Conservation (phyloP, 2,329 filamentous ascomycete genomes). For the Kalmusia sp. region DNA sequence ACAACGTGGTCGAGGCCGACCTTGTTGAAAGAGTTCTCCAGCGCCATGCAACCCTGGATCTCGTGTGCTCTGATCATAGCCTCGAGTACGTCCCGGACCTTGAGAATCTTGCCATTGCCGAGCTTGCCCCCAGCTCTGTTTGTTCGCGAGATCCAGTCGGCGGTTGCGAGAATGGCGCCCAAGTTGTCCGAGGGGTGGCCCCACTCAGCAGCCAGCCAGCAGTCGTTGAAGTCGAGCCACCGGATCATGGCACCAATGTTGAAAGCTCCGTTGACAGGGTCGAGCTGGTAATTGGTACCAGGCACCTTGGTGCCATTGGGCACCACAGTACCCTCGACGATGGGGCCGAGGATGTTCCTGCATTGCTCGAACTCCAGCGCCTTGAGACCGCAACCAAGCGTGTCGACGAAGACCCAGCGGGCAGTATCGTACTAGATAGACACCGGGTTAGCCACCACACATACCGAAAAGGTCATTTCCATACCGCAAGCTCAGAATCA, state of each 20-base stretch:
- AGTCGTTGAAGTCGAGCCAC: slow-evolving; percentile 99
- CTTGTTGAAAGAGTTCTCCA: slow-evolving; percentile 99
- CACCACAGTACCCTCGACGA: slow-evolving; percentile 88
- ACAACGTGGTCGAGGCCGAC: slow-evolving; percentile 98
- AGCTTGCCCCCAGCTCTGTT: slow-evolving; percentile 83
- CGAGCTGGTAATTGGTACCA: slow-evolving; percentile 91
- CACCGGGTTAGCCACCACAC: slow-evolving; percentile 20
- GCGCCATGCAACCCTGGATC: slow-evolving; percentile 94
- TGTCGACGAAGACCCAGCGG: slow-evolving; percentile 95
- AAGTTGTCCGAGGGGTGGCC: slow-evolving; percentile 98
- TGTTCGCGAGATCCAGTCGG: slow-evolving; percentile 96
- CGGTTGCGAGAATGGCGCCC: slow-evolving; percentile 93
- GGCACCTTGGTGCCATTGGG: slow-evolving; percentile 91
- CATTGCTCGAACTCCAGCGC: slow-evolving; percentile 95
- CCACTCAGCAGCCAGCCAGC: slow-evolving; percentile 99
- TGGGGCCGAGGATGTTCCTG: slow-evolving; percentile 89
- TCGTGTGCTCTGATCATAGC: slow-evolving; percentile 99
- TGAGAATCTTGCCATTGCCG: slow-evolving; percentile 79
- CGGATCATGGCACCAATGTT: slow-evolving; percentile 99
- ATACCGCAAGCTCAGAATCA: slow-evolving; percentile 89
- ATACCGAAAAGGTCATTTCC: slow-evolving; percentile 44
- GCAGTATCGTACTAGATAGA: slow-evolving; percentile 83
- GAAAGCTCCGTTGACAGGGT: slow-evolving; percentile 95
- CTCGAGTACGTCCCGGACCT: slow-evolving; percentile 88
- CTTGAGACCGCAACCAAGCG: slow-evolving; percentile 94